These are phyloP conservation scores for Luvunga scandens DNA, from an alignment of 345 rosid genomes.

Conservation along the genomic window DNA sequence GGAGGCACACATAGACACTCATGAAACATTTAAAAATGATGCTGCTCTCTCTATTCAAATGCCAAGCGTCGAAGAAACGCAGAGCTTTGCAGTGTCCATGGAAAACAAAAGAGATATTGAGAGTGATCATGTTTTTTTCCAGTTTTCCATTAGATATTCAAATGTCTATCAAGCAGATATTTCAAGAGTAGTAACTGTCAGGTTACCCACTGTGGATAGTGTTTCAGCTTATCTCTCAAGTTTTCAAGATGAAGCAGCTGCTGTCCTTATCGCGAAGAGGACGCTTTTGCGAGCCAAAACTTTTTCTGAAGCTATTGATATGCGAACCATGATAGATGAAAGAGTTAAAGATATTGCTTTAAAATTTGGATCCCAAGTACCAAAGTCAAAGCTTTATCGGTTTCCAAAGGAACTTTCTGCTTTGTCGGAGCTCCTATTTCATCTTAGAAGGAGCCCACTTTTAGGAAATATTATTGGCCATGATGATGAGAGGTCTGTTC, in stretches of 20 bases:
- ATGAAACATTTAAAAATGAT: conserved; percentile 68
- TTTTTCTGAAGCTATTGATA: conserved; percentile 62
- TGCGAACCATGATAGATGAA: conserved; percentile 78
- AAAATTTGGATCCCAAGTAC: conserved; percentile 76
- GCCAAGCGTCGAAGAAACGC: conserved; percentile 93
- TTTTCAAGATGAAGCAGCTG: conserved; percentile 81
- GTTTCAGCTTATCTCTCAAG: conserved; percentile 81
- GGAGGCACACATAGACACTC: conserved; percentile 77
- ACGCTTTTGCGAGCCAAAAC: conserved; percentile 73
- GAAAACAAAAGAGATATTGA: conserved; percentile 82
- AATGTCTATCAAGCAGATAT: conserved; percentile 89
- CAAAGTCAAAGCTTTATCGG: conserved; percentile 73
- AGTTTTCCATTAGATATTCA: conserved; percentile 74
- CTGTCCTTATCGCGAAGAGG: conserved; percentile 88
- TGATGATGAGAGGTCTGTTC: conserved; percentile 93
- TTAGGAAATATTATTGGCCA: conserved; percentile 95
- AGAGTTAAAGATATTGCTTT: conserved; percentile 84
- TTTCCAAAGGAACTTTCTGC: conserved; percentile 82
- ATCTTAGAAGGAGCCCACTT: conserved; percentile 88
- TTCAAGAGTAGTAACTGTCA: conserved; percentile 78
- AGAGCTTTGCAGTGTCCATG: conserved; percentile 84
- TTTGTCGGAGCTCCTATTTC: conserved; percentile 85
- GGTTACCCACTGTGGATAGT: conserved; percentile 81
- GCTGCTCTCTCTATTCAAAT: conserved; percentile 68
- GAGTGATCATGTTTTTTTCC: conserved; percentile 66